A percentile compares a stretch with the other conserved stretches of the same genome.
Evolutionary conservation across 1,284 basidiomycete species (phyloP).

Genomic region (Cystobasidium pallidum): DNA sequence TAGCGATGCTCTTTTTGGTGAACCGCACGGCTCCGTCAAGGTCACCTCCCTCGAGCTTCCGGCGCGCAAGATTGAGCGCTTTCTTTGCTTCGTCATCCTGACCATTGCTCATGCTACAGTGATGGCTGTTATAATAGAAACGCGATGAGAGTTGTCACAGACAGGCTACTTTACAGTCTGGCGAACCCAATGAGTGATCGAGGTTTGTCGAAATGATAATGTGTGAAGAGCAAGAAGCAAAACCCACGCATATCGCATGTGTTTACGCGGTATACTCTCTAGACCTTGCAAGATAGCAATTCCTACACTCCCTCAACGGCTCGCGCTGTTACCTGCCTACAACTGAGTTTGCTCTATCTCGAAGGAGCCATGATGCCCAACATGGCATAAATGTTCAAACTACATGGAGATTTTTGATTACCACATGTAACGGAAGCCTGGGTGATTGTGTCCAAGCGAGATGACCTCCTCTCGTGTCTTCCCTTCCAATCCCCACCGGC

Average conservation of each 20-base stretch:
- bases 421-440: slow-evolving; percentile 31
- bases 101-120: slow-evolving; percentile 32
- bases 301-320: no score
- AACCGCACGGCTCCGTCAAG: slow-evolving; percentile 72
- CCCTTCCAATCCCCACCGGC: slow-evolving; percentile 22
- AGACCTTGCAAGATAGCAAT: no score
- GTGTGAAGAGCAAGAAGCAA: no score
- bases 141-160: no score
- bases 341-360: no score
- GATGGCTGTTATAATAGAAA: neutral
- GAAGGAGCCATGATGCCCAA: no score
- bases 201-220: neutral
- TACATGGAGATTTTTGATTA: neutral
- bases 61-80: slow-evolving; percentile 29
- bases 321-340: no score
- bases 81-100: slow-evolving; percentile 37
- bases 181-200: neutral
- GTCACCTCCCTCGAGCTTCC: slow-evolving; percentile 65
- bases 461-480: slow-evolving; percentile 23
- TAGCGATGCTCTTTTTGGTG: slow-evolving; percentile 81
- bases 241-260: no score
- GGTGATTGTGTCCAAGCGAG: slow-evolving; percentile 33
- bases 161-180: no score
- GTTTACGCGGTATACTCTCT: no score
- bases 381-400: no score